Percentiles rank a stretch among this genome's conserved stretches.
Conservation (phyloP, 306 rosid species). For the Mimosa bimucronata region DNA sequence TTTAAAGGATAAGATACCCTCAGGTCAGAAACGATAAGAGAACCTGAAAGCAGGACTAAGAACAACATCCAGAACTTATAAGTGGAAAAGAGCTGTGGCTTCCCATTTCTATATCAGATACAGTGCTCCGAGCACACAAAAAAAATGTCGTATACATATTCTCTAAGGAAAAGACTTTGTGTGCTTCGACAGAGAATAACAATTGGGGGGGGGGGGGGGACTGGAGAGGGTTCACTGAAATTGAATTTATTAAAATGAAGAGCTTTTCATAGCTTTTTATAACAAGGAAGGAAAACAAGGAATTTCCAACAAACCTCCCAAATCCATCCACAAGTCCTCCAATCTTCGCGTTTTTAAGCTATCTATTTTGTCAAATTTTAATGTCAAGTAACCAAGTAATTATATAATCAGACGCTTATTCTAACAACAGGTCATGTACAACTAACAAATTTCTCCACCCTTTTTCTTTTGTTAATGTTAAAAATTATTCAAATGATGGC, state of each 20-base stretch:
- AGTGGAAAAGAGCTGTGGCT: neutral
- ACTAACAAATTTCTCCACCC: neutral
- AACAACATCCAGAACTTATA: neutral
- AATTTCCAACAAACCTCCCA: neutral
- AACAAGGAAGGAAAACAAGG: neutral
- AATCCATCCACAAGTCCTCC: neutral
- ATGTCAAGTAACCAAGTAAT: neutral
- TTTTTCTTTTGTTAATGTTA: constrained; percentile 2
- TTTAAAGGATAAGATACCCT: neutral
- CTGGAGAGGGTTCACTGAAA: neutral
- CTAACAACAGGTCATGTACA: neutral
- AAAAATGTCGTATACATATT: neutral
- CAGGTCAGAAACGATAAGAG: constrained; percentile 5
- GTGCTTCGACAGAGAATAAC: neutral
- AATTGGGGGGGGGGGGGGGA: neutral
- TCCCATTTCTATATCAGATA: neutral
- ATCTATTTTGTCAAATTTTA: neutral
- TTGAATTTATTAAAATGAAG: neutral
- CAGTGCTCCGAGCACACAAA: neutral
- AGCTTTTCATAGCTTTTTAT: neutral
- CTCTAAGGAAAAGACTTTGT: neutral
- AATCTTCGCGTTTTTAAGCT: neutral
- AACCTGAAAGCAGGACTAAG: neutral
- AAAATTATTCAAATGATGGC: neutral
- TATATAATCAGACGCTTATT: neutral